Conservation (phyloP, 805 yeast genomes). For the Teunomyces kruisii region DNA sequence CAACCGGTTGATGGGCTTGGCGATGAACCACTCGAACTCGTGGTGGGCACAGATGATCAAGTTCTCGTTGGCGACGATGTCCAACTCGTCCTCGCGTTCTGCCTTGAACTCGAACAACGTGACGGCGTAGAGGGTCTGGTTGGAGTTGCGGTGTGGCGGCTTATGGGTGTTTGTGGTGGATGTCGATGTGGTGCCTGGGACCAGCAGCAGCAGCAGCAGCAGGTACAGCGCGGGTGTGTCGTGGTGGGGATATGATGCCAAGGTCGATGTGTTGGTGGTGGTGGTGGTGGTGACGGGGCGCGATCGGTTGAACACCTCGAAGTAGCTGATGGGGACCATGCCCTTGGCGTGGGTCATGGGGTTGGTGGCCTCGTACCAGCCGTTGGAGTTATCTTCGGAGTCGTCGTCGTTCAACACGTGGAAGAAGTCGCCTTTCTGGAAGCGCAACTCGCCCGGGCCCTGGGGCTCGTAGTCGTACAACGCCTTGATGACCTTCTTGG, state of each 20-base stretch:
- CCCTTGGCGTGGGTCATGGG: constrained; percentile 79
- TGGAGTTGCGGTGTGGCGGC: constrained; percentile 20
- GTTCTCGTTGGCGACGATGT: constrained; percentile 81
- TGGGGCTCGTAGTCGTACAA: constrained; percentile 74
- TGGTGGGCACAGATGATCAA: constrained; percentile 94
- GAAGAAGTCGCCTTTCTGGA: constrained; percentile 83
- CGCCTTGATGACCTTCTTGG: constrained; percentile 84
- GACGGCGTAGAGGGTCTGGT: constrained; percentile 71
- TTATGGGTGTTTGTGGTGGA: not conserved
- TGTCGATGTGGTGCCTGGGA: too few species aligned
- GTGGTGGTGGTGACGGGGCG: constrained; percentile 31
- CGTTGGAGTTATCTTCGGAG: constrained; percentile 52
- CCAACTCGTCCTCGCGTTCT: constrained; percentile 79
- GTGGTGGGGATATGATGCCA: too few species aligned
- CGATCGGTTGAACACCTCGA: constrained; percentile 72
- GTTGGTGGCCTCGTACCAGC: constrained; percentile 87
- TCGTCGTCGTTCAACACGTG: constrained; percentile 54
- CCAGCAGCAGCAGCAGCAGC: not conserved
- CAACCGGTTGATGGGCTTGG: constrained; percentile 89
- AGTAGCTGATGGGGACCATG: constrained; percentile 81
- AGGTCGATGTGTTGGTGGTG: not conserved
- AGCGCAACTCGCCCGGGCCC: constrained; percentile 77
- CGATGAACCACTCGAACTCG: constrained; percentile 96
- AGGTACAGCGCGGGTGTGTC: not conserved
- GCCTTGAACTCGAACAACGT: constrained; percentile 87